Evolutionary conservation across 257 asterid genomes (phyloP).

Genomic region (Solanum ossicruentum): DNA sequence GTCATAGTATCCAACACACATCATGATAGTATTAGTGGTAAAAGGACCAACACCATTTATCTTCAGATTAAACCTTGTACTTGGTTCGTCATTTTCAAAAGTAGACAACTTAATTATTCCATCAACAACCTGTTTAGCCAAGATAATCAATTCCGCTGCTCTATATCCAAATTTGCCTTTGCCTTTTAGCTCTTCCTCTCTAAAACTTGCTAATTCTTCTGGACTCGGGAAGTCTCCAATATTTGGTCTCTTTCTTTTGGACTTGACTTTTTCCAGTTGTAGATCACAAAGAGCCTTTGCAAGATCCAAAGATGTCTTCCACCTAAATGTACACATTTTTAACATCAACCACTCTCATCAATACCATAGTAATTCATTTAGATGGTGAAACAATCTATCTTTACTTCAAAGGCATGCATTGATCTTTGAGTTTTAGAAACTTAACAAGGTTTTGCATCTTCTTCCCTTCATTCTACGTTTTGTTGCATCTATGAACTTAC

Average conservation of each 20-base stretch:
- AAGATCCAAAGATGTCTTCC: background rate
- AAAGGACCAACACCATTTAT: conserved; percentile 30
- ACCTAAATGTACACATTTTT: background rate
- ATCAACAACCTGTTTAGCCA: conserved; percentile 10
- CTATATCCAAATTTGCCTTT: conserved; percentile 23
- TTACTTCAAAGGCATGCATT: background rate
- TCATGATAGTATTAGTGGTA: conserved; percentile 22
- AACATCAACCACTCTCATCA: no score
- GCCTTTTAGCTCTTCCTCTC: conserved; percentile 1
- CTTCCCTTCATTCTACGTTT: no score
- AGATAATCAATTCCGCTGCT: conserved; percentile 2
- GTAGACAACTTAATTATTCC: conserved; percentile 7
- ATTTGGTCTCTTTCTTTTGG: background rate
- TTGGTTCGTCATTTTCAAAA: background rate
- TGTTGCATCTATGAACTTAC: no score
- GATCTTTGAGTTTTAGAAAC: background rate
- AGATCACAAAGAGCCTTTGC: conserved; percentile 21
- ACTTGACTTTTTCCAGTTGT: background rate
- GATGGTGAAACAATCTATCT: no score
- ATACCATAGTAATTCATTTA: no score
- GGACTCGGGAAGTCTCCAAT: conserved; percentile 28
- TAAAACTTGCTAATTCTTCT: conserved; percentile 18
- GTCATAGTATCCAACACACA: conserved; percentile 31
- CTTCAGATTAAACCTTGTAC: background rate
- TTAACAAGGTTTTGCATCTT: no score